Evolutionary conservation across 2,329 filamentous ascomycete species (phyloP).

Genomic region (Pestalotiopsis sp.): DNA sequence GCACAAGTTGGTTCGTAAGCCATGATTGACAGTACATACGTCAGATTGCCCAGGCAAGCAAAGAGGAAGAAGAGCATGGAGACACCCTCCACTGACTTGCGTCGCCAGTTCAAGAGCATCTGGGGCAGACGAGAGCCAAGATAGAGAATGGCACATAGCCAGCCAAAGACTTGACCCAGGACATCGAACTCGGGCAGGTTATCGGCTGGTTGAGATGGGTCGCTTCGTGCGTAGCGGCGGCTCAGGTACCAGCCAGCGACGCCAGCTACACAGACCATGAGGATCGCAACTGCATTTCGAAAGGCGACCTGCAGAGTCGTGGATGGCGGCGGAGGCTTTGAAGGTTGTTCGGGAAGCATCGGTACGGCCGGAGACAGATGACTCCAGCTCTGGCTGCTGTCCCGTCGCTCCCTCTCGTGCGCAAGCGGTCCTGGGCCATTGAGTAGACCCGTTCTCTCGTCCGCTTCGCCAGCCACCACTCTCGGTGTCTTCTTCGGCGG

Average conservation of each 20-base stretch:
- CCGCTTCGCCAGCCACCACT: conserved; percentile 39
- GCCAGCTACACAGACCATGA: conserved; percentile 84
- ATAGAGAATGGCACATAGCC: conserved; percentile 87
- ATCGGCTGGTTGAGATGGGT: conserved; percentile 39
- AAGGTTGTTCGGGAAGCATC: conserved; percentile 57
- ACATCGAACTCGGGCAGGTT: conserved; percentile 68
- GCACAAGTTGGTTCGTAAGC: conserved; percentile 80
- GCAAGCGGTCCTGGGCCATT: conserved; percentile 45
- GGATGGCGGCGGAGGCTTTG: conserved; percentile 46
- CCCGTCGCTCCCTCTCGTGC: conserved; percentile 46
- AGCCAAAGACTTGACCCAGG: conserved; percentile 89
- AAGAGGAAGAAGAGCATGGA: conserved; percentile 96
- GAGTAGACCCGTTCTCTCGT: conserved; percentile 58
- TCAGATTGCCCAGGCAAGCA: conserved; percentile 92
- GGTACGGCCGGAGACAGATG: conserved; percentile 82
- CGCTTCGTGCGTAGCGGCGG: conserved; percentile 44
- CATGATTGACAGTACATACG: conserved; percentile 89
- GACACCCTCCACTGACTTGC: conserved; percentile 91
- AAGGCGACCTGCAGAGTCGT: conserved; percentile 60
- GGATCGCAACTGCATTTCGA: conserved; percentile 75
- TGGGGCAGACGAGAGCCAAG: conserved; percentile 89
- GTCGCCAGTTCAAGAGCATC: conserved; percentile 86
- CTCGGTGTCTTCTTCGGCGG: conserved; percentile 42
- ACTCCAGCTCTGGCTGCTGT: conserved; percentile 62
- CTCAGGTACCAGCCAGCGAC: conserved; percentile 84